Evolutionary conservation across 805 yeast species (phyloP), one percentile per base, ranked within the genome.

Genomic region (Cyberlindnera japonica): DNA sequence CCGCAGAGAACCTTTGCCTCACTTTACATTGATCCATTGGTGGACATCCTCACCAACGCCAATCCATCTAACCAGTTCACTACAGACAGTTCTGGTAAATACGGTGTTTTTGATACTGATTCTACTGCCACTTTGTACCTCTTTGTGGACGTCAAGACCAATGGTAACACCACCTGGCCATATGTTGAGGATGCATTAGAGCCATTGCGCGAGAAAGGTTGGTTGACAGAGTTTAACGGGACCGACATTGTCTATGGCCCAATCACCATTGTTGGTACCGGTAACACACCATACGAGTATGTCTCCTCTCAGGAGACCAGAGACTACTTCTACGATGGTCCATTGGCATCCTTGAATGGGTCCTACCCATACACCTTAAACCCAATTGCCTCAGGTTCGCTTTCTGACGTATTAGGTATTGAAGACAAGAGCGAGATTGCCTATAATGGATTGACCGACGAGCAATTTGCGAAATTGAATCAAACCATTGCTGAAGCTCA

Each of bases 91-190:
- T 41, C 12, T 47, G 61, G 6, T 35, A 44, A 32, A 45, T 68
- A 56, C 44, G 78, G 77, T 13, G 58, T 72, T 3, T 73, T 69
- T 42, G 71, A 63, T 48, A 64, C 72, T 27, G 67, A 71, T 22
- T 66, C 74, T 1, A 66, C 62, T 41, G 64, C 70, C 12, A 75
- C 87, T 2, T 59, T 81, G 21, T 79, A 74, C 57, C 63, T 83
- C 31, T 81, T 80, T 64, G 68, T 83, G 49, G 93, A 84, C 58
- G 64, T 80, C 48, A 81, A 81, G 53, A 77, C 86, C 5, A 61
- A 62, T n/a, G 67, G 65, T 3, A 57, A 59, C 22, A 40, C 48
- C 26, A 73, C 82, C 2, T 82, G 77, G 64, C 63, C 66, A 8
- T 61, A 63, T 21, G 62, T 84, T 27, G 62, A 67, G 44, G 59